A percentile compares a stretch with the other conserved stretches of the same genome.
Evolutionary conservation across 2,329 filamentous ascomycete genomes (phyloP).

Genomic region (Aspergillus sp.): DNA sequence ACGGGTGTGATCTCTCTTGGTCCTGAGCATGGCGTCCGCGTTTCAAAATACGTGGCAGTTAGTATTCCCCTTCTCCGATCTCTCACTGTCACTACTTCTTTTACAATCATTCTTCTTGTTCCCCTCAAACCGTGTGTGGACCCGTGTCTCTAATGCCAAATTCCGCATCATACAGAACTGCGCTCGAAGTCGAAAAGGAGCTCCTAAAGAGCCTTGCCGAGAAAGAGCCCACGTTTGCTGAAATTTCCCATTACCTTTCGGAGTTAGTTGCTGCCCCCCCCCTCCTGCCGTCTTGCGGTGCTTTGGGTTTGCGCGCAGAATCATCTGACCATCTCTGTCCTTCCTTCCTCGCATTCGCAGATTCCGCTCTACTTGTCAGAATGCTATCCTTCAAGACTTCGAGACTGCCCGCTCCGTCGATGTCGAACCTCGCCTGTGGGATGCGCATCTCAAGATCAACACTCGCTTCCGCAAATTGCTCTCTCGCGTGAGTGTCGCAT

Average conservation of each 20-base stretch:
- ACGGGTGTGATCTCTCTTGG: conserved; percentile 25
- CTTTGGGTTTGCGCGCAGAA: conserved; percentile 10
- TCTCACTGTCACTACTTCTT: neutral
- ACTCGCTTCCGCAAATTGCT: conserved; percentile 73
- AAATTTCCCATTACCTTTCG: conserved; percentile 50
- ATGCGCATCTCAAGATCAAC: conserved; percentile 75
- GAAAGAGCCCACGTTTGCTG: conserved; percentile 51
- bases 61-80: conserved; percentile 27
- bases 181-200: conserved; percentile 51
- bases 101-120: neutral
- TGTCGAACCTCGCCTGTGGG: conserved; percentile 75
- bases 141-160: conserved; percentile 20
- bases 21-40: conserved; percentile 46
- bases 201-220: conserved; percentile 52
- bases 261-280: conserved; percentile 30
- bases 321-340: conserved; percentile 8
- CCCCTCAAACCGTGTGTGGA: conserved; percentile 8
- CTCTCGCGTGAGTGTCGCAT: conserved; percentile 48
- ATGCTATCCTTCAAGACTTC: conserved; percentile 68
- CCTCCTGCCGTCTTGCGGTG: neutral
- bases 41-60: conserved; percentile 57
- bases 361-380: conserved; percentile 71
- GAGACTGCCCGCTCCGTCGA: conserved; percentile 54
- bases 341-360: conserved; percentile 42
- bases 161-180: conserved; percentile 29